Percentiles rank a stretch among this genome's conserved stretches.
These are phyloP conservation scores for Fusarium staphyleae DNA, from an alignment of 2,329 filamentous ascomycete genomes.

Conservation along the genomic window DNA sequence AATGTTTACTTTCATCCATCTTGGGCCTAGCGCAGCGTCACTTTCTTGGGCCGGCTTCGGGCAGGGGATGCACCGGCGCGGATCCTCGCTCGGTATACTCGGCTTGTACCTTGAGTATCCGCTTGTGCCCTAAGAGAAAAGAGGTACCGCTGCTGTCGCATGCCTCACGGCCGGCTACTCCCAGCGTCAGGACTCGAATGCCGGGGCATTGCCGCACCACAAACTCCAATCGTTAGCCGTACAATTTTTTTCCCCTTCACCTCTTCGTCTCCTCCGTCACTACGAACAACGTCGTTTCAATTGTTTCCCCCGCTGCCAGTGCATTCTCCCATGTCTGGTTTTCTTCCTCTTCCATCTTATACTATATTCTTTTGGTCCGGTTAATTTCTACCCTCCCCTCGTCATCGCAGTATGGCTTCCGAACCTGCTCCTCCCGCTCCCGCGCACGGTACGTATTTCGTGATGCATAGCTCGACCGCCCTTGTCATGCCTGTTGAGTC, in stretches of 20 bases:
- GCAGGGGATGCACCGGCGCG: conserved; percentile 11
- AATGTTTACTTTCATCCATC: conserved; percentile 46
- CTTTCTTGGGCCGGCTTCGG: conserved; percentile 26
- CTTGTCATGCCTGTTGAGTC: conserved; percentile 28
- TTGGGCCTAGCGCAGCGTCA: conserved; percentile 35
- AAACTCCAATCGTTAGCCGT: conserved; percentile 32
- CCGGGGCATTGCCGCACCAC: conserved; percentile 42
- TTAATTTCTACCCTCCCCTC: conserved; percentile 26
- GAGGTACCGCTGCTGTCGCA: conserved; percentile 31
- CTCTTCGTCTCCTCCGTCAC: conserved; percentile 36
- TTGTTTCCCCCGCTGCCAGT: conserved; percentile 37
- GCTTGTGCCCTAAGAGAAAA: neutral
- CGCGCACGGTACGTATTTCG: conserved; percentile 38
- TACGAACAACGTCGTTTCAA: conserved; percentile 35
- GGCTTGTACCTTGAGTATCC: conserved; percentile 18
- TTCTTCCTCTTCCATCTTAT: conserved; percentile 20
- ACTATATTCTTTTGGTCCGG: conserved; percentile 21
- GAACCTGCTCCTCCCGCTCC: conserved; percentile 41
- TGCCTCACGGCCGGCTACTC: conserved; percentile 15
- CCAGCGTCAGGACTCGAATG: conserved; percentile 26
- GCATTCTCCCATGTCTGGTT: conserved; percentile 41
- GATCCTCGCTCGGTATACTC: conserved; percentile 27
- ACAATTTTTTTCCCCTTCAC: conserved; percentile 43
- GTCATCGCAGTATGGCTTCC: conserved; percentile 45
- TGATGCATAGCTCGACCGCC: conserved; percentile 30